phyloP scores from a whole-genome alignment of 164 flowering plant genomes.

The Taxillus chinensis region DNA sequence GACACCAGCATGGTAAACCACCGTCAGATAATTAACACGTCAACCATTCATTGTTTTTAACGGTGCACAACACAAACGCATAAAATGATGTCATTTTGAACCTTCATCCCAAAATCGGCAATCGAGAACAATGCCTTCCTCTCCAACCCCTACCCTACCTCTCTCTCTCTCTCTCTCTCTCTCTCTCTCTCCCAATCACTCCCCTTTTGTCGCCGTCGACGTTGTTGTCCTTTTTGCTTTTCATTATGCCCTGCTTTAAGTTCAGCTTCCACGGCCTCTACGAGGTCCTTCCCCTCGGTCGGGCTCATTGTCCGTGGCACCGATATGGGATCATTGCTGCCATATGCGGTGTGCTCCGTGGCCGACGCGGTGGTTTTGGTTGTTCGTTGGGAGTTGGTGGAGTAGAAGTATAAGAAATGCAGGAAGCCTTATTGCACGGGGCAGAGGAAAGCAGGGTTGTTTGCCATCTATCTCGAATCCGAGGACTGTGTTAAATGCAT shows the following conservation, averaged over 20 bases:
- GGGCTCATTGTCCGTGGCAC: constrained; percentile 7
- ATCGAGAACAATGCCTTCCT: no score
- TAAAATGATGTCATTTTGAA: no score
- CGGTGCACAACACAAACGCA: no score
- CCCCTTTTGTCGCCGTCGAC: constrained; percentile 35
- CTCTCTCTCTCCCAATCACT: constrained; percentile 36
- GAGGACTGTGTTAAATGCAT: constrained; percentile 46
- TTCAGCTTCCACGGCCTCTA: constrained; percentile 21
- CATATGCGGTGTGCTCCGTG: constrained; percentile 23
- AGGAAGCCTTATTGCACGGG: constrained; percentile 49
- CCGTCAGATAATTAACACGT: no score
- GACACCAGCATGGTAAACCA: no score
- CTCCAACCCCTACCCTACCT: no score
- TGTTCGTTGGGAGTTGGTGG: constrained; percentile 27
- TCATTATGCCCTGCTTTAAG: constrained; percentile 28
- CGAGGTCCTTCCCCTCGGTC: constrained; percentile 18
- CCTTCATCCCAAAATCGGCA: no score
- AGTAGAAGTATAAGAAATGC: constrained; percentile 32
- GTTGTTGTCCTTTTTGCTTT: constrained; percentile 24
- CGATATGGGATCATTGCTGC: constrained; percentile 25
- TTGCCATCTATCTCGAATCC: constrained; percentile 53
- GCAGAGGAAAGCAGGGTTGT: constrained; percentile 42
- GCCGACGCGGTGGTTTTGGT: constrained; percentile 18
- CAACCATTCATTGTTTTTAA: no score
- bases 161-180: no score